Conservation (phyloP, 139 green algal genomes). For the Chlorella sorokiniana region DNA sequence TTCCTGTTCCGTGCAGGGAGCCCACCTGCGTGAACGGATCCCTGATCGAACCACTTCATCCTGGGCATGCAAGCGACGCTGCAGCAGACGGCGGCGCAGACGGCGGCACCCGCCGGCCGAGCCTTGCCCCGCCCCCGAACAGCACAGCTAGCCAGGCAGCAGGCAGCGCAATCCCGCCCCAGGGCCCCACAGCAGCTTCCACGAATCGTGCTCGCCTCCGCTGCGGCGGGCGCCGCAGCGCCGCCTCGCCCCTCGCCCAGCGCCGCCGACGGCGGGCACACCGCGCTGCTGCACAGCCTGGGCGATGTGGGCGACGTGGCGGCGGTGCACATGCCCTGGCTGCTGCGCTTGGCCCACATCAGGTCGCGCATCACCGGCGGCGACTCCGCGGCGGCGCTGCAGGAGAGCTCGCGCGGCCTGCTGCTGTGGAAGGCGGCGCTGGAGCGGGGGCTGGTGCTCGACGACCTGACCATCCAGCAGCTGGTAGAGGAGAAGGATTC, state of each 20-base stretch:
- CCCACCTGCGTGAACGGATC: neutral
- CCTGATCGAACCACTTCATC: no score
- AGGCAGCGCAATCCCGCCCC: no score
- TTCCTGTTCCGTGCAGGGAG: neutral
- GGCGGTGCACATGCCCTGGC: constrained; percentile 69
- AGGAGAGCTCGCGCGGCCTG: constrained; percentile 56
- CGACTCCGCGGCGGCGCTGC: constrained; percentile 56
- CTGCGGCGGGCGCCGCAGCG: neutral
- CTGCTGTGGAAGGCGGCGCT: constrained; percentile 63
- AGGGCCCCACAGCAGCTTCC: no score
- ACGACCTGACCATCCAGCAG: constrained; percentile 70
- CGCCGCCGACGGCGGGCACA: constrained; percentile 26
- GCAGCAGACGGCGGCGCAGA: neutral
- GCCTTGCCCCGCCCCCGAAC: neutral
- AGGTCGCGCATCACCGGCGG: constrained; percentile 34
- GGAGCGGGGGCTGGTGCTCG: constrained; percentile 75
- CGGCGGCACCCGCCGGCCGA: neutral
- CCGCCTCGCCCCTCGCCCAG: neutral
- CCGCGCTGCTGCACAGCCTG: constrained; percentile 68
- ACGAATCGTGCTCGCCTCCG: no score
- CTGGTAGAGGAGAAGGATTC: constrained; percentile 51
- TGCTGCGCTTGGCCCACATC: constrained; percentile 78
- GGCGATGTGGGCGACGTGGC: constrained; percentile 75
- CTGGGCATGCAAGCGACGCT: neutral
- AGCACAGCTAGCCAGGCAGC: no score